A percentile compares a stretch with the other conserved stretches of the same genome.
Evolutionary conservation across 2,329 filamentous ascomycete genomes (phyloP).

Genomic region (Talaromyces sp.): DNA sequence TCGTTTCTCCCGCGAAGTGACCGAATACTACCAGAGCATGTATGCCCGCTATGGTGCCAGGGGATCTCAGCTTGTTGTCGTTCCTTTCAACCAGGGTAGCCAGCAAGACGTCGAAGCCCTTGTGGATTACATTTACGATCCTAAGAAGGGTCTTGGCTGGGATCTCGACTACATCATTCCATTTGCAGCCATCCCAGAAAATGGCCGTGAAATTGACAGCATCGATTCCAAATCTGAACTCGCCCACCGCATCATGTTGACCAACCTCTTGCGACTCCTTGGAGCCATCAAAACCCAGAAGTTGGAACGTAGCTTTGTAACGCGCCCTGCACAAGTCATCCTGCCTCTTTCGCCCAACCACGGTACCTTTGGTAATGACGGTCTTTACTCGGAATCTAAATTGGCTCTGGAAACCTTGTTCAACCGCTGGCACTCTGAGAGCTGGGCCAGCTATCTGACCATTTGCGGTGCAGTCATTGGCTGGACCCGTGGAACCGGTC

Average conservation of each 20-base stretch:
- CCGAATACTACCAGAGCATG: slow-evolving; percentile 99
- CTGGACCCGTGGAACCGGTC: slow-evolving; percentile 95
- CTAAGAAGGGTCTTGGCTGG: slow-evolving; percentile 95
- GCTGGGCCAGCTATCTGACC: slow-evolving; percentile 94
- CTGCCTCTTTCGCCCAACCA: slow-evolving; percentile 95
- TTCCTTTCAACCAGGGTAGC: slow-evolving; percentile 98
- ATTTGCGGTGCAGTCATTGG: slow-evolving; percentile 98
- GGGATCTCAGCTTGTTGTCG: slow-evolving; percentile 93
- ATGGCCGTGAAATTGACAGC: slow-evolving; percentile 91
- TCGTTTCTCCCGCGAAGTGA: slow-evolving; percentile 93
- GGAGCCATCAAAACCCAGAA: slow-evolving; percentile 90
- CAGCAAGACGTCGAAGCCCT: slow-evolving; percentile 96
- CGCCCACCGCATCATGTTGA: slow-evolving; percentile 98
- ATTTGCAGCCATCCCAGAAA: slow-evolving; percentile 96
- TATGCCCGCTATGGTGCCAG: slow-evolving; percentile 90
- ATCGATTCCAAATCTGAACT: slow-evolving; percentile 98
- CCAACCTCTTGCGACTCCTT: slow-evolving; percentile 86
- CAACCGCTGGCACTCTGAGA: slow-evolving; percentile 97
- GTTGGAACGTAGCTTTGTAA: slow-evolving; percentile 80
- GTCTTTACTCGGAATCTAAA: slow-evolving; percentile 97
- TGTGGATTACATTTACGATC: slow-evolving; percentile 91
- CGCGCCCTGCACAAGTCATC: slow-evolving; percentile 92
- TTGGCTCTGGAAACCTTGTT: slow-evolving; percentile 94
- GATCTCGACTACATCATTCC: slow-evolving; percentile 94
- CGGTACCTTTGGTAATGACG: slow-evolving; percentile 95